A percentile compares a stretch with the other conserved stretches of the same genome.
Evolutionary conservation across 148 eudicot genomes (phyloP).

Genomic region (Rhododendron williamsianum): DNA sequence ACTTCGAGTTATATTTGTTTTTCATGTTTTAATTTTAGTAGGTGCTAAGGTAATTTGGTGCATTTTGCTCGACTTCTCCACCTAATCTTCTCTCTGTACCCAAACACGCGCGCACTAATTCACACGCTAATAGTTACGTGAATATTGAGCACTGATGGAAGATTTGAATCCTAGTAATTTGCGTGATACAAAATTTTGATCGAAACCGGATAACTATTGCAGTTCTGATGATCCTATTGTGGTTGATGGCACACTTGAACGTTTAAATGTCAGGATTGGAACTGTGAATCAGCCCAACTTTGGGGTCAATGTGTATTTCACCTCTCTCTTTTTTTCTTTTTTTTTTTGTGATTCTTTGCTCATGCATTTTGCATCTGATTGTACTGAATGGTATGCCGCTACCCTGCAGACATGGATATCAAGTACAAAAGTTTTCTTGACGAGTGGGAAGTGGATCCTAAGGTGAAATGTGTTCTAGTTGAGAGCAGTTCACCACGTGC

Average conservation of each 20-base stretch:
- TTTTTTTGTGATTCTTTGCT: neutral
- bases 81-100: neutral
- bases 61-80: neutral
- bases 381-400: neutral
- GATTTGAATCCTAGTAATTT: neutral
- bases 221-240: neutral
- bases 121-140: neutral
- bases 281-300: neutral
- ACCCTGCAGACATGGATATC: constrained; percentile 75
- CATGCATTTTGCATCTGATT: neutral
- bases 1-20: neutral
- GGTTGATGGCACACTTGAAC: neutral
- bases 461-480: constrained; percentile 79
- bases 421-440: constrained; percentile 84
- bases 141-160: neutral
- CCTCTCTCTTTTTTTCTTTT: neutral
- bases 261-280: neutral
- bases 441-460: constrained; percentile 89
- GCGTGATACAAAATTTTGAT: neutral
- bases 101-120: neutral
- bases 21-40: neutral
- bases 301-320: neutral
- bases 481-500: constrained; percentile 87
- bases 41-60: neutral
- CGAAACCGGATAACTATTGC: neutral